Base-by-base conservation (phyloP, 495 filamentous ascomycete genomes). In the Rusavskia elegans region DNA sequence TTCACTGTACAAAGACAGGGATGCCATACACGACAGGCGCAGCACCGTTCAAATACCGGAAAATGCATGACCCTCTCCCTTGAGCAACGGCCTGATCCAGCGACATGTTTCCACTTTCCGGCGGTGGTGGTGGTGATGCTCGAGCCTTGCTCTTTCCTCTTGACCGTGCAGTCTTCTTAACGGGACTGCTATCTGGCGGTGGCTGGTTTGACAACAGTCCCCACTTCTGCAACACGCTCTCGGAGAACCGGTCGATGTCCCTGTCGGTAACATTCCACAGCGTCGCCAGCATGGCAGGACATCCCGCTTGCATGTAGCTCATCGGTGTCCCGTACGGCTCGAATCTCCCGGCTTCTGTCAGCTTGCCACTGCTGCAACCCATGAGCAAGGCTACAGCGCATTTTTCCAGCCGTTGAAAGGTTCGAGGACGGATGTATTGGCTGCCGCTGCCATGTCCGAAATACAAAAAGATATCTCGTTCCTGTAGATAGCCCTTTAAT, bases 181-280 rank as follows among this genome's bases (percentile, higher is more conserved):
- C 50, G 7, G 44, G 52, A 27, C 40, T 53, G 11, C 44, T 50
- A 40, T 53, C 42, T 4, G 21, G 11, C 21, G 49, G 61, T 48
- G 50, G 57, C 45, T 40, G 53, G 50, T 27, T 51, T 30, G 51
- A 57, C 27, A 87, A 68, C 2, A 98, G 62, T 14, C 92, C 92
- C 92, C 92, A 98, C 51, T 80, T 75, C 62, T 89, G 82, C 48
- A 95, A 81, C 3, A 83, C 69, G 16, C 75, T 69, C 21, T 78
- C 78, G 0, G 87, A 81, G 62, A 96, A 94, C 36, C 89, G 82
- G 70, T 98, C 92, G 59, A 94, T 92, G 63, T 98, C 92, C 57
- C 84, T 83, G 59, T 98, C 92, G 13, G 93, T 98, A 20, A 98
- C 92, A 65, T 98, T 92, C 92, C 92, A 98, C 36, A 98, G 71